Base-by-base conservation (phyloP, 179 eudicot genomes). In the Corrigiola litoralis region DNA sequence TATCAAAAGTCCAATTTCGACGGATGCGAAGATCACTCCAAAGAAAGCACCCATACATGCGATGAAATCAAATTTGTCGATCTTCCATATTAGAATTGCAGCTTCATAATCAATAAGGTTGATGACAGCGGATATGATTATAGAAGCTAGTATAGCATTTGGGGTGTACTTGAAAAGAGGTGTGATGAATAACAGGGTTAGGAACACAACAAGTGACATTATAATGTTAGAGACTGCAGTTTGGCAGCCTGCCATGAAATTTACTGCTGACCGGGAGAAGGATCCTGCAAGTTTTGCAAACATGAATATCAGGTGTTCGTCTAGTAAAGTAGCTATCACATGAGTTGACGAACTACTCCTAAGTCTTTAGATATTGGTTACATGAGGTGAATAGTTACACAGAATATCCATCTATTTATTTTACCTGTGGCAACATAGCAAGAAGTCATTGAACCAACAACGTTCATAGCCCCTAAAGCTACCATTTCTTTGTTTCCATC, bases 401-500 rank as follows among this genome's bases (percentile, higher is more conserved):
- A 41, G 13, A 16, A 0, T 41, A 12, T 41, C n/a, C 12, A 4
- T 41, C 46, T 41, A 41, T 41, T 41, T 41, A 44, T 27, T 34
- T 41, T 65, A 90, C 97, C 97, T 68, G 97, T 91, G 8, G 97
- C 90, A 4, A 88, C 86, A 74, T 91, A 91, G 49, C 97, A 91
- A 38, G 96, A 88, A 52, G 96, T 86, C 84, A 88, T 75, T 31
- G 97, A 91, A 32, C 97, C 97, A 40, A 84, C 65, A 5, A 91
- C 66, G 36, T 91, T 91, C 97, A 91, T 88, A 2, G 82, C 58
- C 38, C 97, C 97, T 64, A 91, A 64, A 9, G 97, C 97, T 0
- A 91, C 82, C 97, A 91, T 91, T 68, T 91, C 97, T 76, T 88
- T 88, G 77, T 91, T 91, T 7, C 97, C 97, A 75, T 91, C 96